Evolutionary conservation across 2,329 filamentous ascomycete species (phyloP), one percentile per base, ranked within the genome.

Genomic region (Cephalotrichum gorgonifer): DNA sequence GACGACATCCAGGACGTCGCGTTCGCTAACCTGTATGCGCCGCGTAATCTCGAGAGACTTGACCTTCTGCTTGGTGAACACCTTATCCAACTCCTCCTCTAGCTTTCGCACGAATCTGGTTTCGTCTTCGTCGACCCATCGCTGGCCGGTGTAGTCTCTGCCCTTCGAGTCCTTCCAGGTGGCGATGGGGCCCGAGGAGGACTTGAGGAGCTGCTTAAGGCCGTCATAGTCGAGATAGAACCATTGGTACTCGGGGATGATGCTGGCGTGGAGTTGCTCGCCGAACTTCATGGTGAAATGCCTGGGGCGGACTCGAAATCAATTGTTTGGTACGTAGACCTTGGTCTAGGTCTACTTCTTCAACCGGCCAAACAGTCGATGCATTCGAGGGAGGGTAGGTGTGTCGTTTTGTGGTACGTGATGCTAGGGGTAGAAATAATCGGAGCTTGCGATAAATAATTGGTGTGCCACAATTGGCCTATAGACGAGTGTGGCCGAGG

Each of bases 191-290:
- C 81, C 79, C 56, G 76, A 85, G 52, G 83, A 78, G 52, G 78
- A 81, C 69, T 91, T 93, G 53, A 98, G 81, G 56, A 88, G 83
- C 56, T 78, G 75, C 72, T 98, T 98, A 45, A 98, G 79, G 55
- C 85, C 87, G 65, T 96, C 90, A 71, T 98, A 98, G 70, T 88
- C 86, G 69, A 98, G 96, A 72, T 98, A 98, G 74, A 95, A 88
- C 83, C 90, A 95, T 66, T 90, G 84, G 72, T 94, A 98, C 71
- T 97, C 90, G 74, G 87, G 89, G 69, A 97, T 95, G 62, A 95
- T 79, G 64, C 90, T 96, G 61, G 88, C 91, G 55, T 88, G 88
- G 61, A 98, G 82, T 76, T 98, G 90, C 70, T 96, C 88, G 65
- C 93, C 93, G 75, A 97, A 98, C 76, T 84, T 84, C 80, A 84